Percentiles rank a stretch among this genome's conserved stretches.
Evolutionary conservation across 169 alveolate species (phyloP).

Genomic region (Cryptosporidium baileyi): DNA sequence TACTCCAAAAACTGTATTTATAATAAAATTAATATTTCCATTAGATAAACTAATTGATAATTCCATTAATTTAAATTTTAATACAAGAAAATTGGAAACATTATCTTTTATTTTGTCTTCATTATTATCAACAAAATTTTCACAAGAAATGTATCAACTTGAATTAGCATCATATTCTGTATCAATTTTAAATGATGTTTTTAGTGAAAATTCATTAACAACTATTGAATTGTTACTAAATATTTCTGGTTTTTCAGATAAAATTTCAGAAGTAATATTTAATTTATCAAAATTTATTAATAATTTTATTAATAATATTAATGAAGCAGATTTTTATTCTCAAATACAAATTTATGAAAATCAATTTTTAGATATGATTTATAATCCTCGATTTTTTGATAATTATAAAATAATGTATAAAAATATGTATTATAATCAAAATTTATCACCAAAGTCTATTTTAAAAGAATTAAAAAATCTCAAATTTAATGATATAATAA

Average conservation of each 20-base stretch:
- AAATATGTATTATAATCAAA: background rate
- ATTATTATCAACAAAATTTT: background rate
- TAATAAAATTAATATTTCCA: slow-evolving; percentile 4
- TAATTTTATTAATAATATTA: background rate
- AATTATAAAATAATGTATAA: background rate
- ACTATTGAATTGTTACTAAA: background rate
- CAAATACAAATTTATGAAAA: background rate
- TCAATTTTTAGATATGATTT: background rate
- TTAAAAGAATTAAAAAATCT: background rate
- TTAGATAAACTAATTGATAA: background rate
- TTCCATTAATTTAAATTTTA: too few species aligned
- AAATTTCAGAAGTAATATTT: background rate
- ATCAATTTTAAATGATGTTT: background rate
- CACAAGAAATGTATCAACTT: background rate
- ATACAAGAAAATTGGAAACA: background rate
- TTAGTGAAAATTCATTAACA: background rate
- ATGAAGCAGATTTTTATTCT: background rate
- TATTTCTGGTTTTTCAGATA: slow-evolving; percentile 3
- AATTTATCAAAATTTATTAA: background rate
- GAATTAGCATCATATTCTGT: background rate
- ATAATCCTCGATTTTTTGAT: background rate
- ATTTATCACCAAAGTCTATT: background rate
- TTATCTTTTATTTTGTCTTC: background rate
- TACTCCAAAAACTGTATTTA: background rate
- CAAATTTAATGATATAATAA: background rate